phyloP scores from a whole-genome alignment of 257 asterid species.

The Solanum clarkiae region DNA sequence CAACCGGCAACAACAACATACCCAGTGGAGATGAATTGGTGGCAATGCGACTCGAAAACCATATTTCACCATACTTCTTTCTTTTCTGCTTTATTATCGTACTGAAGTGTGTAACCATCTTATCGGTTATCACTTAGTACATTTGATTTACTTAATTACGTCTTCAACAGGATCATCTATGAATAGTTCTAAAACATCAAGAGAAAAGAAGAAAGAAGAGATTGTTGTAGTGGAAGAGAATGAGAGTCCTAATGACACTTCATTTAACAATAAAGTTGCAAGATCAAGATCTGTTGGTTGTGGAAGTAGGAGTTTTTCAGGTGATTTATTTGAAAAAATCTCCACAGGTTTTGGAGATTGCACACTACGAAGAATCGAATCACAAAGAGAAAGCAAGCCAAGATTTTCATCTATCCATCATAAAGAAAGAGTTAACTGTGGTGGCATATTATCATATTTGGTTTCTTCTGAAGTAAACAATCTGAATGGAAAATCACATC shows the following conservation, averaged over 20 bases:
- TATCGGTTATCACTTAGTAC: neutral
- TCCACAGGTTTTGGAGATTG: constrained; percentile 98
- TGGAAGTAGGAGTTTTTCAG: constrained; percentile 95
- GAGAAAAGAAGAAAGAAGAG: constrained; percentile 47
- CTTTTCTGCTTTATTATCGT: neutral
- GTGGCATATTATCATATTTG: constrained; percentile 67
- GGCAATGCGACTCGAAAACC: neutral
- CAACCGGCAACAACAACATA: no score
- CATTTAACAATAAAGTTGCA: constrained; percentile 68
- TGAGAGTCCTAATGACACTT: constrained; percentile 48
- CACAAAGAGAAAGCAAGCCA: constrained; percentile 91
- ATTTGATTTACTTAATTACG: neutral
- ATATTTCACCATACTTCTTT: neutral
- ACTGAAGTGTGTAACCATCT: neutral
- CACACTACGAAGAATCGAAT: constrained; percentile 80
- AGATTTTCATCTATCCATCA: constrained; percentile 25
- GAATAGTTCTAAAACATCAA: constrained; percentile 7
- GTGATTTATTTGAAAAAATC: constrained; percentile 87
- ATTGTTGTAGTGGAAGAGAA: constrained; percentile 45
- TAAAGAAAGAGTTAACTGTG: constrained; percentile 79
- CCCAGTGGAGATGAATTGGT: neutral
- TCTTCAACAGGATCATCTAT: constrained; percentile 1
- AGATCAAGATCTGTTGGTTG: constrained; percentile 98
- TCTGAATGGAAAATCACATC: constrained; percentile 17
- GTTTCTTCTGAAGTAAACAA: constrained; percentile 54